Evolutionary conservation across 2,329 filamentous ascomycete species (phyloP).

Genomic region (Colletotrichum ledebouriae): DNA sequence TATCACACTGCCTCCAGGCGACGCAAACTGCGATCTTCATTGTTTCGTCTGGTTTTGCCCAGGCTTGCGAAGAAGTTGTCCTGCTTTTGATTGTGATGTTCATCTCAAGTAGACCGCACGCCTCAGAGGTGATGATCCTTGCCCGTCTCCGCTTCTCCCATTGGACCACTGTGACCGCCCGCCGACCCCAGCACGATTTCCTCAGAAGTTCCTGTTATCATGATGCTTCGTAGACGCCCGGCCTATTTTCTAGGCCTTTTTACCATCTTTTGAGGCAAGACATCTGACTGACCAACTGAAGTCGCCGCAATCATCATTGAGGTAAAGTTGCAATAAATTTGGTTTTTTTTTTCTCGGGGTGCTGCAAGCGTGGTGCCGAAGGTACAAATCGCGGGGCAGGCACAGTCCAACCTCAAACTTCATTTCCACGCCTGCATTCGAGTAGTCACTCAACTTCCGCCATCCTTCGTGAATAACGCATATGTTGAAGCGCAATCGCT

Average conservation of each 20-base stretch:
- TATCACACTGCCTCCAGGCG: constrained; percentile 79
- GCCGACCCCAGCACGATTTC: background rate
- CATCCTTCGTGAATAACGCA: background rate
- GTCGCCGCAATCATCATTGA: background rate
- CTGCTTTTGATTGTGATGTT: background rate
- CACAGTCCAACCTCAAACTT: background rate
- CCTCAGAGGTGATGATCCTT: background rate
- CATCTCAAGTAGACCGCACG: background rate
- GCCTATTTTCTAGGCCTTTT: background rate
- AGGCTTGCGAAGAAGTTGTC: constrained; percentile 66
- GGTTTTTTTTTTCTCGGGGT: constrained; percentile 9
- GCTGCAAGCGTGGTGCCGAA: background rate
- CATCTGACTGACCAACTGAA: background rate
- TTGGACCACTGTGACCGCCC: background rate
- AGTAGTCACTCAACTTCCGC: background rate
- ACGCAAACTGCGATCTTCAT: constrained; percentile 75
- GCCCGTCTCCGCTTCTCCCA: background rate
- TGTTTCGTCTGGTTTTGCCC: constrained; percentile 63
- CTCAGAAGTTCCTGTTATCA: background rate
- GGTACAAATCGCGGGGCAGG: constrained; percentile 9
- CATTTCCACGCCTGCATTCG: background rate
- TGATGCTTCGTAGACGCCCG: background rate
- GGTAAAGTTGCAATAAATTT: constrained; percentile 34
- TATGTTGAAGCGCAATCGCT: too few relatives aligned
- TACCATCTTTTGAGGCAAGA: background rate